These are phyloP conservation scores for Akebia trifoliata DNA, from an alignment of 164 flowering plant genomes.

Conservation along the genomic window DNA sequence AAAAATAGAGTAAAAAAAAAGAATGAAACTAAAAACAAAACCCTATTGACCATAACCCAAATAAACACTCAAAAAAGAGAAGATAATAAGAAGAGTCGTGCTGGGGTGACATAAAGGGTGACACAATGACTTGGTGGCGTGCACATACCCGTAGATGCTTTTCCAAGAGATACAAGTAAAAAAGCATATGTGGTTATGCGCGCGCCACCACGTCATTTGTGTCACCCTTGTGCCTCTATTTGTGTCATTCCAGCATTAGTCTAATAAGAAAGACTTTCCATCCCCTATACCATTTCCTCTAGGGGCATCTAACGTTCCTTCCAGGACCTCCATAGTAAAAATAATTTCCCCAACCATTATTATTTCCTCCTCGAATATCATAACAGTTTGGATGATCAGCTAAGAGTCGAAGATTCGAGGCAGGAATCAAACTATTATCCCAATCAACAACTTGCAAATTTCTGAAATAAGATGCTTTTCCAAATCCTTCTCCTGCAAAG, in stretches of 20 bases:
- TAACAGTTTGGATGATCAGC: constrained; percentile 90
- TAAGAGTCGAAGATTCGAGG: constrained; percentile 48
- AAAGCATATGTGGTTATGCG: too few relatives aligned
- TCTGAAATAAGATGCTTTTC: constrained; percentile 78
- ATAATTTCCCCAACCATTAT: constrained; percentile 79
- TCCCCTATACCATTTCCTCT: constrained; percentile 20
- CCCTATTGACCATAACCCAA: too few relatives aligned
- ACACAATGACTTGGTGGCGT: too few relatives aligned
- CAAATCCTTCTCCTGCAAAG: constrained; percentile 80
- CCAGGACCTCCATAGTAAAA: constrained; percentile 98
- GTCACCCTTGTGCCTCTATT: too few relatives aligned
- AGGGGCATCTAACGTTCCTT: constrained; percentile 74
- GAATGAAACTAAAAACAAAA: constrained; percentile 3
- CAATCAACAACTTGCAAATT: constrained; percentile 86
- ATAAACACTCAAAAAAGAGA: too few relatives aligned
- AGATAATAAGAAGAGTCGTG: too few relatives aligned
- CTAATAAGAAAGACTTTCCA: too few relatives aligned
- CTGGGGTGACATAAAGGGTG: too few relatives aligned
- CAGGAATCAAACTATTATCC: constrained; percentile 83
- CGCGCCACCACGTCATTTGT: too few relatives aligned
- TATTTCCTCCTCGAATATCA: constrained; percentile 63
- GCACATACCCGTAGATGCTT: too few relatives aligned
- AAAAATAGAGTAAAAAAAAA: constrained; percentile 5
- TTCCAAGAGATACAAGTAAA: too few relatives aligned
- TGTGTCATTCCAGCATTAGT: too few relatives aligned